Base-by-base conservation (phyloP, 1,284 basidiomycete genomes). In the Earliella scabrosa region DNA sequence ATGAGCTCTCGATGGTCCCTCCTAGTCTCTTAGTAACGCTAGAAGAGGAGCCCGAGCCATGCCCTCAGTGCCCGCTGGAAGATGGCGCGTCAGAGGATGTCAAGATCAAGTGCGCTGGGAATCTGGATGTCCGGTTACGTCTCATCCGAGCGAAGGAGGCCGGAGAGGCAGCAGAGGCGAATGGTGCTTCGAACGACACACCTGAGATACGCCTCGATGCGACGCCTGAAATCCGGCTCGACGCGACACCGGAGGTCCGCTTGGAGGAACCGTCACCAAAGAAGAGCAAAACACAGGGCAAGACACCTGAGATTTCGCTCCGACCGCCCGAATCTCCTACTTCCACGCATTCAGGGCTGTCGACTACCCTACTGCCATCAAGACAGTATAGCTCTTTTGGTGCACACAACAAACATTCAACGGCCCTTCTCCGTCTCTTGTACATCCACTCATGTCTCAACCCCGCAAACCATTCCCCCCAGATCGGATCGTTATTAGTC, bases 391-490 rank as follows among this genome's bases (percentile, higher is more conserved):
- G 70, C 31, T 70, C 77, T 20, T 75, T 78, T 5, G 75, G 76
- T 36, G 79, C 78, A 21, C 85, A 88, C 64, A 79, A 76, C 14
- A 79, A 73, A 48, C 89, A 91, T 66, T 73, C 78, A n/a, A 83
- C 87, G 8, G 82, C 86, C 1, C 73, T 92, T 27, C 71, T 87
- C n/a, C 84, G 89, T 31, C 71, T 92, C 31, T 73, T 91, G n/a
- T 92, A 87, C 67, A 66, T 90, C 21, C 89, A 92, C 68, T 80
- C 76, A 26, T 76, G 77, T n/a, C 77, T 91, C 24, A 90, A 91
- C 68, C 87, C 89, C 6, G 86, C 82, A n/a, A 82, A 84, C 58
- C 74, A 82, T 45, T 87, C 86, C 0, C 85, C 85, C 14, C 81
- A 89, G 59, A 77, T 87, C 48, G 82, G 87, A 4, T 87, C 87